Percentiles rank a stretch among this genome's conserved stretches.
phyloP scores from a whole-genome alignment of 1,284 basidiomycete species.

The Ustilago hordei region DNA sequence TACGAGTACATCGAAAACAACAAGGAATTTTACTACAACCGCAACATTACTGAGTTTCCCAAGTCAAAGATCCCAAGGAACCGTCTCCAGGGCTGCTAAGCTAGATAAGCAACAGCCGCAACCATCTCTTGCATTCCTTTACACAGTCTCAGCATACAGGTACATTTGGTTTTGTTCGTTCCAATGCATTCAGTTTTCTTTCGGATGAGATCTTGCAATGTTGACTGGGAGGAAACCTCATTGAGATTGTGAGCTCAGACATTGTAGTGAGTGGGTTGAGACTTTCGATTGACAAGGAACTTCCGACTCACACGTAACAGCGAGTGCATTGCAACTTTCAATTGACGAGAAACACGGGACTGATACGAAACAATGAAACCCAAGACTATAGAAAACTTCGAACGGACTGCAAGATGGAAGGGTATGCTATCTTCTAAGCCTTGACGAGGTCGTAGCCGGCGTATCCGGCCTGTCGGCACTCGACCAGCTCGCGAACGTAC shows the following conservation, averaged over 20 bases:
- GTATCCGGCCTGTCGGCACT: conserved; percentile 37
- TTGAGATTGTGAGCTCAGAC: background rate
- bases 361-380: background rate
- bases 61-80: conserved; percentile 47
- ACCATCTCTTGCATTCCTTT: background rate
- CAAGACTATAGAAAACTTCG: background rate
- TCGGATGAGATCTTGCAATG: background rate
- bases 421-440: conserved; percentile 10
- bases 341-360: background rate
- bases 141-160: background rate
- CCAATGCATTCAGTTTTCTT: conserved; percentile 7
- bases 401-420: background rate
- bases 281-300: background rate
- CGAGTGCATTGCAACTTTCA: background rate
- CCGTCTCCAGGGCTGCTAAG: conserved; percentile 43
- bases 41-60: conserved; percentile 56
- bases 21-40: conserved; percentile 64
- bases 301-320: too few species aligned
- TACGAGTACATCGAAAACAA: conserved; percentile 67
- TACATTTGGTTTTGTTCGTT: background rate
- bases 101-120: background rate
- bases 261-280: background rate
- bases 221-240: too few species aligned
- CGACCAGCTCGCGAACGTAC: conserved; percentile 50
- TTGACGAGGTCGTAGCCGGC: conserved; percentile 40